A percentile compares a stretch with the other conserved stretches of the same genome.
phyloP scores from a whole-genome alignment of 1,284 basidiomycete species.

The Hemileccinum hortonii region DNA sequence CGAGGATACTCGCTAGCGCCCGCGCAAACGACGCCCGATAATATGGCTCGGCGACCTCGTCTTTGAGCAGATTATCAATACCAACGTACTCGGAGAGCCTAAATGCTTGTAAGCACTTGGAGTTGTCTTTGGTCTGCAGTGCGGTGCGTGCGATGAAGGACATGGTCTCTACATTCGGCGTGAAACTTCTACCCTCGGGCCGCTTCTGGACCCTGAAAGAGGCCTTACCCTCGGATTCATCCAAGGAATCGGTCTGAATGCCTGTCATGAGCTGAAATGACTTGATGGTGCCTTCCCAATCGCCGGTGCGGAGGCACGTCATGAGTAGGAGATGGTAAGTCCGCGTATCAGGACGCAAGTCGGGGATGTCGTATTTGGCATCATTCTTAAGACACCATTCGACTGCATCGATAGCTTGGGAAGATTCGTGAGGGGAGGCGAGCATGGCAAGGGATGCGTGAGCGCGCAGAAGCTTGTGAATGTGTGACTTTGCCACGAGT shows the following conservation, averaged over 20 bases:
- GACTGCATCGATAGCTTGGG: conserved; percentile 51
- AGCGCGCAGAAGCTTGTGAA: conserved; percentile 58
- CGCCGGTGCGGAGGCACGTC: conserved; percentile 56
- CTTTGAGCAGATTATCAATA: conserved; percentile 30
- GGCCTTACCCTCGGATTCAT: conserved; percentile 39
- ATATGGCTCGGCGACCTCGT: conserved; percentile 16
- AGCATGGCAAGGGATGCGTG: conserved; percentile 43
- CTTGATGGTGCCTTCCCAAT: conserved; percentile 58
- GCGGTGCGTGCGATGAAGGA: conserved; percentile 56
- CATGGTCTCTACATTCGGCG: conserved; percentile 49
- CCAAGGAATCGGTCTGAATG: conserved; percentile 51
- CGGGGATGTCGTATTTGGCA: conserved; percentile 37
- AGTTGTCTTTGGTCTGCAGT: conserved; percentile 44
- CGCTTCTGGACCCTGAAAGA: conserved; percentile 41
- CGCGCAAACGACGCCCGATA: conserved; percentile 30
- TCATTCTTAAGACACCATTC: conserved; percentile 64
- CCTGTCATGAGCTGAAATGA: conserved; percentile 70
- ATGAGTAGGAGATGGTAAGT: conserved; percentile 58
- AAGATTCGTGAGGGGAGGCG: conserved; percentile 32
- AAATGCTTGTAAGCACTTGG: conserved; percentile 55
- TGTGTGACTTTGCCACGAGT: conserved; percentile 51
- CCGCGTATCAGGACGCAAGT: conserved; percentile 47
- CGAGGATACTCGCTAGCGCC: conserved; percentile 17
- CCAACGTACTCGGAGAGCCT: conserved; percentile 52
- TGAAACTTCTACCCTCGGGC: conserved; percentile 41